These are phyloP conservation scores for Colletotrichum ledebouriae DNA, from an alignment of 2,329 filamentous ascomycete genomes.

Conservation along the genomic window DNA sequence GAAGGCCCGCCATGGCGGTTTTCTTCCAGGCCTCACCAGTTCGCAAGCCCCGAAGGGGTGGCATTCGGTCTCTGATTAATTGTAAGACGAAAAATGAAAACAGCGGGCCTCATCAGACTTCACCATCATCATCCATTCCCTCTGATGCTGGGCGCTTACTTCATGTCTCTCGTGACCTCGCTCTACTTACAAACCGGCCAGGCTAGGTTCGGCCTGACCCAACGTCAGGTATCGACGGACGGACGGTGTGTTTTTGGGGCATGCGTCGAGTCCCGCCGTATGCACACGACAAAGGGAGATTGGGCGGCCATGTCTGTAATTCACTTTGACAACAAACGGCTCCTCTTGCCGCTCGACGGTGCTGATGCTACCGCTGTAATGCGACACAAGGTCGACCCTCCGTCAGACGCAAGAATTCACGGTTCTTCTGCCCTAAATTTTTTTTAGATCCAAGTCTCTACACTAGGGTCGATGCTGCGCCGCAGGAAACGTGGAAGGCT, in stretches of 20 bases:
- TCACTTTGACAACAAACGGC: not conserved
- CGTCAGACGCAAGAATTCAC: not conserved
- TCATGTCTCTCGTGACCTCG: slow-evolving; percentile 25
- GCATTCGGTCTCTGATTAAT: too few species aligned
- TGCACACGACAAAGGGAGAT: not conserved
- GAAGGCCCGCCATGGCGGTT: too few species aligned
- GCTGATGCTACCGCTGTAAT: not conserved
- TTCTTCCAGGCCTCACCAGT: too few species aligned
- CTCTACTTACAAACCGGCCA: slow-evolving; percentile 18
- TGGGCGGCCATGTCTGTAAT: not conserved
- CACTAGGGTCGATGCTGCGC: not conserved
- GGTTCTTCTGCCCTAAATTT: not conserved
- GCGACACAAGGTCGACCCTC: not conserved
- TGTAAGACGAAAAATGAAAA: too few species aligned
- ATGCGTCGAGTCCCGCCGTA: not conserved
- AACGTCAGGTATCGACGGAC: not conserved
- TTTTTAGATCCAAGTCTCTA: not conserved
- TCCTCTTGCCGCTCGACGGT: not conserved
- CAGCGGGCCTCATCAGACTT: too few species aligned
- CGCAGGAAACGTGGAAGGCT: too few species aligned
- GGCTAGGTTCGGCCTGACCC: slow-evolving; percentile 3
- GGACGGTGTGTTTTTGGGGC: not conserved
- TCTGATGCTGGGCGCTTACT: slow-evolving; percentile 11
- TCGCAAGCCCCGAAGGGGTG: too few species aligned
- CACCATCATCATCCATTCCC: too few species aligned